These are phyloP conservation scores for Elsinoe perseae DNA, from an alignment of 2,329 filamentous ascomycete species.

Conservation along the genomic window DNA sequence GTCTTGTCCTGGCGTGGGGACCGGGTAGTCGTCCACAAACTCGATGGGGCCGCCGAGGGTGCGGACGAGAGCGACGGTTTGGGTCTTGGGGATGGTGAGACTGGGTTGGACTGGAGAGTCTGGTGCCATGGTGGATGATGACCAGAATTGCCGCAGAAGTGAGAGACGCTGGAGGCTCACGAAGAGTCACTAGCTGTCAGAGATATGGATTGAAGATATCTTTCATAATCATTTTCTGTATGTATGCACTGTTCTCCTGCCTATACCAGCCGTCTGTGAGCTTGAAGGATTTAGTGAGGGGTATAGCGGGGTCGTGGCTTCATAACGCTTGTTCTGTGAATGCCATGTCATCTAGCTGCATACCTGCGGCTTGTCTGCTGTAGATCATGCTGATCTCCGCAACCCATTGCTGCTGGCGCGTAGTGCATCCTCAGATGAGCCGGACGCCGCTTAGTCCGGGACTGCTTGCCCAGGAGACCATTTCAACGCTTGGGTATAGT, in stretches of 20 bases:
- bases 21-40: conserved; percentile 37
- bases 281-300: not conserved
- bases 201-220: not conserved
- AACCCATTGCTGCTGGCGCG: too few species aligned
- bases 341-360: not conserved
- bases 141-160: not conserved
- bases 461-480: too few species aligned
- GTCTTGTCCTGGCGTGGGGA: conserved; percentile 33
- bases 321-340: not conserved
- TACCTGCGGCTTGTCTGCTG: not conserved
- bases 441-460: too few species aligned
- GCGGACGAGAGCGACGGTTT: conserved; percentile 38
- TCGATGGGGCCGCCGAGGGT: conserved; percentile 35
- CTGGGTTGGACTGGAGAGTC: not conserved
- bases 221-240: not conserved
- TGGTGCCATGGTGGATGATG: not conserved
- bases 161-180: not conserved
- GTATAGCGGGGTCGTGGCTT: not conserved
- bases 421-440: not conserved
- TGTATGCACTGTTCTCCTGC: not conserved
- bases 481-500: too few species aligned
- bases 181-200: not conserved
- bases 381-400: not conserved
- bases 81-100: conserved; percentile 21
- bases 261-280: not conserved